phyloP scores from a whole-genome alignment of 306 rosid genomes.

The Trifolium pratense region DNA sequence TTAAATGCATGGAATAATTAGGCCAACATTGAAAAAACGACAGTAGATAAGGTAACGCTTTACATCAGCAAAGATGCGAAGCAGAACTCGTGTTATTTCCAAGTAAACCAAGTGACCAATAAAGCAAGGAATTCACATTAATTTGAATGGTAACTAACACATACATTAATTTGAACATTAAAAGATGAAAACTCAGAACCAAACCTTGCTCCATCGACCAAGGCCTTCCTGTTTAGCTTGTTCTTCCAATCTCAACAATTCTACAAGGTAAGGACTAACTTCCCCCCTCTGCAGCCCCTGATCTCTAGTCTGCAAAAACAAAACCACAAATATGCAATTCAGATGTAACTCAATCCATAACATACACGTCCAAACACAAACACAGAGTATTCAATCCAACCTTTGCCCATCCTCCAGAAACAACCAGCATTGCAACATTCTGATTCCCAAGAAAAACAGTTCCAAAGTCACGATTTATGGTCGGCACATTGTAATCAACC shows the following conservation, averaged over 20 bases:
- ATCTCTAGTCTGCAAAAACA: slow-evolving; percentile 73
- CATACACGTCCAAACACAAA: neutral
- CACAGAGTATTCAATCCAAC: slow-evolving; percentile 44
- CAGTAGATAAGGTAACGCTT: slow-evolving; percentile 1
- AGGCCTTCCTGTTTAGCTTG: slow-evolving; percentile 87
- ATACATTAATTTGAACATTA: neutral
- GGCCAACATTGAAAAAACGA: neutral
- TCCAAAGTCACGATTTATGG: slow-evolving; percentile 87
- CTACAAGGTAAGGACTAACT: slow-evolving; percentile 85
- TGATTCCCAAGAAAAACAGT: slow-evolving; percentile 84
- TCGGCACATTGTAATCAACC: slow-evolving; percentile 82
- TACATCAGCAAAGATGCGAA: slow-evolving; percentile 17
- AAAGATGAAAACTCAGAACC: slow-evolving; percentile 23
- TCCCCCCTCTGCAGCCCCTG: slow-evolving; percentile 91
- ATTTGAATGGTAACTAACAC: neutral
- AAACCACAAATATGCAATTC: slow-evolving; percentile 29
- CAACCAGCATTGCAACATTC: slow-evolving; percentile 77
- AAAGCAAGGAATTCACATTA: neutral
- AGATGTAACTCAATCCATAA: neutral
- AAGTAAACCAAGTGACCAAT: slow-evolving; percentile 28
- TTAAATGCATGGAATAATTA: neutral
- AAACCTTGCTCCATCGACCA: slow-evolving; percentile 97
- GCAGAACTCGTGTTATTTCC: slow-evolving; percentile 8
- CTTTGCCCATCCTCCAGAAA: slow-evolving; percentile 95
- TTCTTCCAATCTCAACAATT: slow-evolving; percentile 76